Percentiles rank a stretch among this genome's conserved stretches.
Conservation (phyloP, 352 stramenopile species). For the Pythium scleroteichum region DNA sequence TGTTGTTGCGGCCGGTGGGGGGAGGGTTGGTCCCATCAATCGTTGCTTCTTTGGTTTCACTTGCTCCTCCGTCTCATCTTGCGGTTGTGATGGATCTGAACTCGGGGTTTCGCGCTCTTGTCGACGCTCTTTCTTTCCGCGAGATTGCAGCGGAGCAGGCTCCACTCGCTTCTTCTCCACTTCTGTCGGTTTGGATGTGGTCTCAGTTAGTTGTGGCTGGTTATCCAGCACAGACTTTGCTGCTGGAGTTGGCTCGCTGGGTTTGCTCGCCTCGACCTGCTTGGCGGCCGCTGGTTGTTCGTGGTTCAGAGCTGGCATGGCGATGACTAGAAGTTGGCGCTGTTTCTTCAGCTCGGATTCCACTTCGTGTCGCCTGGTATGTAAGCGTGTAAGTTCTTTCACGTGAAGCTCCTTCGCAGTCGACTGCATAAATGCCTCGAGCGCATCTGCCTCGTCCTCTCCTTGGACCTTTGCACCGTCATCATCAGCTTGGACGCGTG, state of each 20-base stretch:
- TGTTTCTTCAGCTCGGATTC: constrained; percentile 48
- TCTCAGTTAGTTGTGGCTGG: background rate
- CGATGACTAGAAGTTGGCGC: constrained; percentile 49
- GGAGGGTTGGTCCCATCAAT: constrained; percentile 38
- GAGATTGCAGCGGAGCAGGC: background rate
- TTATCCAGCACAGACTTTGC: too few species aligned
- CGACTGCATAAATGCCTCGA: constrained; percentile 70
- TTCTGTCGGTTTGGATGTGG: background rate
- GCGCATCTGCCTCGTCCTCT: constrained; percentile 41
- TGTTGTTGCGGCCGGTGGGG: constrained; percentile 5
- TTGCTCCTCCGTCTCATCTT: background rate
- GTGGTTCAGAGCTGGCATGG: constrained; percentile 45
- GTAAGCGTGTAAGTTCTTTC: constrained; percentile 34
- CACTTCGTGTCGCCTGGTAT: constrained; percentile 29
- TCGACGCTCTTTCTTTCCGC: background rate
- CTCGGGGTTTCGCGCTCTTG: background rate
- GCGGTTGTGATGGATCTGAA: background rate
- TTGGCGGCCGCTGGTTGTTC: background rate
- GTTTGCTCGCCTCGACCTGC: too few species aligned
- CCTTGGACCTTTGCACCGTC: constrained; percentile 27
- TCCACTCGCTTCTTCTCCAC: background rate
- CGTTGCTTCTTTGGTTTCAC: constrained; percentile 39
- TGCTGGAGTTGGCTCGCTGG: too few species aligned
- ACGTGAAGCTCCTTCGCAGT: constrained; percentile 52
- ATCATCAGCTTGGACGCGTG: constrained; percentile 16